Conservation (phyloP, 2,329 filamentous ascomycete species). For the Colletotrichum brevisporum region DNA sequence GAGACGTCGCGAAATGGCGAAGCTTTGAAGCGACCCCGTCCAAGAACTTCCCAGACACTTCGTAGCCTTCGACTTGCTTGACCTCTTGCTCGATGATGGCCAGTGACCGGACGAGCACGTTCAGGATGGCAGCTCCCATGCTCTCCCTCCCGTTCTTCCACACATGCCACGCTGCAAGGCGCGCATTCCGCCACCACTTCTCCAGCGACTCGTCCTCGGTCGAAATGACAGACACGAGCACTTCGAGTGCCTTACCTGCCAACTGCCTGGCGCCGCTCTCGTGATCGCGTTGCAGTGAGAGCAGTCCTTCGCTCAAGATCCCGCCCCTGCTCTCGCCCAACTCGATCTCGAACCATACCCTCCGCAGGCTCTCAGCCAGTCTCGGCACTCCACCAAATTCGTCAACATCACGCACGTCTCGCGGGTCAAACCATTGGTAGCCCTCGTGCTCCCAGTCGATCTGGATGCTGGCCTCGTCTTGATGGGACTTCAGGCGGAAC, state of each 20-base stretch:
- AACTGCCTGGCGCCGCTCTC: constrained; percentile 72
- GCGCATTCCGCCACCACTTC: constrained; percentile 69
- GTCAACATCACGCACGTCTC: constrained; percentile 61
- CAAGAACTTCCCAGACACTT: constrained; percentile 31
- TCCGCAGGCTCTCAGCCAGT: constrained; percentile 68
- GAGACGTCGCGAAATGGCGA: constrained; percentile 39
- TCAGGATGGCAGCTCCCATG: constrained; percentile 74
- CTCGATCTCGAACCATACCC: constrained; percentile 72
- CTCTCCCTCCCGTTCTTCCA: constrained; percentile 76
- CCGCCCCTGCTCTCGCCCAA: constrained; percentile 61
- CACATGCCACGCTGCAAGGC: constrained; percentile 73
- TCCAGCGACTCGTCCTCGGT: constrained; percentile 44
- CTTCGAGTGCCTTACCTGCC: constrained; percentile 65
- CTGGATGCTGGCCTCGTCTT: constrained; percentile 62
- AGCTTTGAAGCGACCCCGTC: constrained; percentile 40
- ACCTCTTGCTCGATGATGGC: constrained; percentile 53
- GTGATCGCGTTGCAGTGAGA: constrained; percentile 67
- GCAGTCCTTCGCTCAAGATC: constrained; percentile 62
- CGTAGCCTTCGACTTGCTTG: constrained; percentile 43
- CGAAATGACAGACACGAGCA: constrained; percentile 62
- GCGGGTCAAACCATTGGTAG: constrained; percentile 70
- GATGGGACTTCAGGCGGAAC: constrained; percentile 62
- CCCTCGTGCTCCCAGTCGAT: constrained; percentile 75
- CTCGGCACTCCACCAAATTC: constrained; percentile 68
- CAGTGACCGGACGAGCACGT: constrained; percentile 62